Conservation (phyloP, 306 rosid genomes). For the Coriaria nepalensis region DNA sequence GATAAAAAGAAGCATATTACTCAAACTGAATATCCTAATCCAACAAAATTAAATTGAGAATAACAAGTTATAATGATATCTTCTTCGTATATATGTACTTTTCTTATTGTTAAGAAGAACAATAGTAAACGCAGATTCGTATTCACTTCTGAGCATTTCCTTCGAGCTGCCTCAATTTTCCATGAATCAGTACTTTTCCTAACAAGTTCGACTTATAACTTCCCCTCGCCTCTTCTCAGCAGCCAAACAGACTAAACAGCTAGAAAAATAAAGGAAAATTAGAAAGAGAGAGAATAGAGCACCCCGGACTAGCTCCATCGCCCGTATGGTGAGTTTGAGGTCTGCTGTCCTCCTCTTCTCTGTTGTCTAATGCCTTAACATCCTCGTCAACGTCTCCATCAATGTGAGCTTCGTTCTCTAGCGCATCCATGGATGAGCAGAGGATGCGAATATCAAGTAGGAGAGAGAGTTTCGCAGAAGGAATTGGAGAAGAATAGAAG, state of each 20-base stretch:
- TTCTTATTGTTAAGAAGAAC: no score
- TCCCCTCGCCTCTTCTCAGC: background rate
- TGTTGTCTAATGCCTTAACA: slow-evolving; percentile 27
- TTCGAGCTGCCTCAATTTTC: no score
- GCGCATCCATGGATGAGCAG: slow-evolving; percentile 45
- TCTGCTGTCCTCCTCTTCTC: slow-evolving; percentile 46
- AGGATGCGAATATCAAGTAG: no score
- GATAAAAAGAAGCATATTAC: slow-evolving; percentile 6
- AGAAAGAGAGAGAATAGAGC: slow-evolving; percentile 6
- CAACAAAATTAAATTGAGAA: no score
- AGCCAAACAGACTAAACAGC: slow-evolving; percentile 8
- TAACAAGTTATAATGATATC: no score
- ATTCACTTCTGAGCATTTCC: no score
- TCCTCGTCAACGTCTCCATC: slow-evolving; percentile 38
- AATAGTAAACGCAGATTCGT: no score
- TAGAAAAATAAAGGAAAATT: background rate
- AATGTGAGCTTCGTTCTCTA: slow-evolving; percentile 23
- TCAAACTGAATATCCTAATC: background rate
- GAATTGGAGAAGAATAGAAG: no score
- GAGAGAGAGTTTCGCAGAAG: no score
- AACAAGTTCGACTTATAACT: slow-evolving; percentile 8
- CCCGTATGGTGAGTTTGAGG: slow-evolving; percentile 54
- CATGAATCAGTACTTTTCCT: background rate
- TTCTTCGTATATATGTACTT: no score
- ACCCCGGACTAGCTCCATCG: slow-evolving; percentile 98